Evolutionary conservation across 2,329 filamentous ascomycete genomes (phyloP).

Genomic region (Diaporthe sp.): DNA sequence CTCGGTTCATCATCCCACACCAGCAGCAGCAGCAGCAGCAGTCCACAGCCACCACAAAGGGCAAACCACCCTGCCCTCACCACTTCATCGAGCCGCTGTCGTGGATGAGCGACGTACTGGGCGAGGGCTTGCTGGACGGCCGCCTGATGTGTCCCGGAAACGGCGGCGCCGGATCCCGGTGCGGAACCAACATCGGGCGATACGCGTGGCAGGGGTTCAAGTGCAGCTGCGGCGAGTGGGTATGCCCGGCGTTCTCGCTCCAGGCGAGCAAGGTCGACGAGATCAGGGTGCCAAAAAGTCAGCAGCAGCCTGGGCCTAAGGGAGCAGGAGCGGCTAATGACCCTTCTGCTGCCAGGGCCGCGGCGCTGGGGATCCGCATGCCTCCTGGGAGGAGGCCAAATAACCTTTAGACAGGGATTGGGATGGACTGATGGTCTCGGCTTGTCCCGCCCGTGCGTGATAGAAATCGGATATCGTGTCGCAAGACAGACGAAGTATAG

Average conservation of each 20-base stretch:
- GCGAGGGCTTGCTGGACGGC: constrained; percentile 85
- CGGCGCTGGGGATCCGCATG: constrained; percentile 65
- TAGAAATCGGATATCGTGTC: neutral
- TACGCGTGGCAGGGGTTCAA: constrained; percentile 97
- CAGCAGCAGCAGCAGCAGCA: constrained; percentile 47
- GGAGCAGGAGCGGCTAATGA: constrained; percentile 36
- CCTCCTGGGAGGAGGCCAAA: constrained; percentile 60
- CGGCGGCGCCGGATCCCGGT: constrained; percentile 62
- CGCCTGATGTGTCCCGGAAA: constrained; percentile 84
- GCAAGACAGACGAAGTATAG: neutral
- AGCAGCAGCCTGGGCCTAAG: constrained; percentile 13
- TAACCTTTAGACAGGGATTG: constrained; percentile 46
- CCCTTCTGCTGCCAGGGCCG: constrained; percentile 46
- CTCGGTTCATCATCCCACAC: constrained; percentile 77
- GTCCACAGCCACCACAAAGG: neutral
- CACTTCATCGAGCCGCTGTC: constrained; percentile 92
- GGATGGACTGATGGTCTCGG: no score
- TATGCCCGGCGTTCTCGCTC: constrained; percentile 90
- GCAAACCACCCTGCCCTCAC: constrained; percentile 76
- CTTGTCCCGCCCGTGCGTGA: neutral
- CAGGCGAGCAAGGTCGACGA: constrained; percentile 88
- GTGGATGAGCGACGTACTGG: constrained; percentile 92
- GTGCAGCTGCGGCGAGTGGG: constrained; percentile 92
- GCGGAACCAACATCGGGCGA: constrained; percentile 86
- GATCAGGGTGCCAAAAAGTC: constrained; percentile 50